Evolutionary conservation across 208 protist species (phyloP).

Genomic region (Endotrypanum monterogeii): DNA sequence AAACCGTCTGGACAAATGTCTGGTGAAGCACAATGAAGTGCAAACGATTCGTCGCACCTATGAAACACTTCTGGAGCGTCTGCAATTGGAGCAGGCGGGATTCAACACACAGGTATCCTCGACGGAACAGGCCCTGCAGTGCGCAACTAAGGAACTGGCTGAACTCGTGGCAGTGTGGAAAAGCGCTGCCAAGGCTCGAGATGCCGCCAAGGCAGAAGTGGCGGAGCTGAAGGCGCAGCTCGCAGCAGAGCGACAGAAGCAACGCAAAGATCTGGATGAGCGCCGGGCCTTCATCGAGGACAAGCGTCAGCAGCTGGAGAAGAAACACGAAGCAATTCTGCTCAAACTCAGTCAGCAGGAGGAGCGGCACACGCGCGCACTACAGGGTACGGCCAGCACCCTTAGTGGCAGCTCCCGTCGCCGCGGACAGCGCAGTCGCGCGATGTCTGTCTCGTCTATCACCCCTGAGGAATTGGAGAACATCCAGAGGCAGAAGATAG

Average conservation of each 20-base stretch:
- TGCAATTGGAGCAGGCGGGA: slow-evolving; percentile 92
- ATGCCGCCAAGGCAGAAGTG: slow-evolving; percentile 86
- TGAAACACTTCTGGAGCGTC: slow-evolving; percentile 93
- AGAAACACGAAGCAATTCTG: slow-evolving; percentile 51
- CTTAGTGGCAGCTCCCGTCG: slow-evolving; percentile 7
- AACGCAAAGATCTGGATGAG: slow-evolving; percentile 88
- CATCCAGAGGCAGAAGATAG: slow-evolving; percentile 74
- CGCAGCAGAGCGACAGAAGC: slow-evolving; percentile 66
- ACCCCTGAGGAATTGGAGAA: slow-evolving; percentile 72
- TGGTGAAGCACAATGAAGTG: slow-evolving; percentile 97
- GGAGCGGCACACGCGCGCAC: slow-evolving; percentile 51
- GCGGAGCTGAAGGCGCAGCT: slow-evolving; percentile 66
- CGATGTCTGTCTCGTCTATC: slow-evolving; percentile 25
- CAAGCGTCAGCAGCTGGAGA: slow-evolving; percentile 78
- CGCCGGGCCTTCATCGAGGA: slow-evolving; percentile 75
- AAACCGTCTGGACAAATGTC: slow-evolving; percentile 96
- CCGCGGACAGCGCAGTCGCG: slow-evolving; percentile 28
- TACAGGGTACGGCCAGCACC: slow-evolving; percentile 17
- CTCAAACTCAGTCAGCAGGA: slow-evolving; percentile 74
- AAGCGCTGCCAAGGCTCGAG: slow-evolving; percentile 80
- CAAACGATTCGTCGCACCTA: slow-evolving; percentile 94
- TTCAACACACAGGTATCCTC: slow-evolving; percentile 91
- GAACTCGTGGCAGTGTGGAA: slow-evolving; percentile 90
- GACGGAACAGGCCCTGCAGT: slow-evolving; percentile 88
- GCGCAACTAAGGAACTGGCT: slow-evolving; percentile 88